Conservation (phyloP, 2,329 filamentous ascomycete species). For the Stemphylium beticola region DNA sequence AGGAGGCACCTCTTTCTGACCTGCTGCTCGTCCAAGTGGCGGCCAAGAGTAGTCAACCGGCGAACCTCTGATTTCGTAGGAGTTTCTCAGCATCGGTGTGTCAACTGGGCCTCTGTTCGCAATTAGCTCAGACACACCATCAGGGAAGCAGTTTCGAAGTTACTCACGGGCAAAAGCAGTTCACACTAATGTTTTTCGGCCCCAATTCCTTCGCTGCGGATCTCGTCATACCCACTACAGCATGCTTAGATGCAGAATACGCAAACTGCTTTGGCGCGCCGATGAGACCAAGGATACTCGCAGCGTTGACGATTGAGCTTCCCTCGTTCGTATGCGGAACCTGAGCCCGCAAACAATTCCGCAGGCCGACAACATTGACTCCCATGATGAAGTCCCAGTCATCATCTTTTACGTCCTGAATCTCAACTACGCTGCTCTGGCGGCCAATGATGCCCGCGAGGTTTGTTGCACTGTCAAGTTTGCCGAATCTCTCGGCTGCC, state of each 20-base stretch:
- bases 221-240: constrained; percentile 50
- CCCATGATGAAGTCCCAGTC: constrained; percentile 50
- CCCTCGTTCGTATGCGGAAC: constrained; percentile 50
- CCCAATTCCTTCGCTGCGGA: constrained; percentile 50
- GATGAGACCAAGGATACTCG: constrained; percentile 60
- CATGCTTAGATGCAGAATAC: constrained; percentile 51
- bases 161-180: constrained; percentile 47
- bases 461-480: constrained; percentile 49
- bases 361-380: constrained; percentile 49
- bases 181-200: constrained; percentile 42
- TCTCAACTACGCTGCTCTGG: constrained; percentile 25
- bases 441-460: constrained; percentile 54
- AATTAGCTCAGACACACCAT: neutral
- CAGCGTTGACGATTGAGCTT: constrained; percentile 52
- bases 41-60: constrained; percentile 30
- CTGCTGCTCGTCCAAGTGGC: constrained; percentile 32
- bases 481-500: constrained; percentile 57
- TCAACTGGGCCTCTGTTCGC: constrained; percentile 36
- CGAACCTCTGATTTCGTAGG: constrained; percentile 23
- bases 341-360: constrained; percentile 50
- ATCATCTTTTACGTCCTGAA: constrained; percentile 43
- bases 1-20: constrained; percentile 50
- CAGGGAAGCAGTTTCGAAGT: neutral
- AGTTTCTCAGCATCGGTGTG: constrained; percentile 43
- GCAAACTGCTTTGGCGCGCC: constrained; percentile 47